phyloP scores from a whole-genome alignment of 192 early-diverging fungal species.

The Gryganskiella cystojenkinii region DNA sequence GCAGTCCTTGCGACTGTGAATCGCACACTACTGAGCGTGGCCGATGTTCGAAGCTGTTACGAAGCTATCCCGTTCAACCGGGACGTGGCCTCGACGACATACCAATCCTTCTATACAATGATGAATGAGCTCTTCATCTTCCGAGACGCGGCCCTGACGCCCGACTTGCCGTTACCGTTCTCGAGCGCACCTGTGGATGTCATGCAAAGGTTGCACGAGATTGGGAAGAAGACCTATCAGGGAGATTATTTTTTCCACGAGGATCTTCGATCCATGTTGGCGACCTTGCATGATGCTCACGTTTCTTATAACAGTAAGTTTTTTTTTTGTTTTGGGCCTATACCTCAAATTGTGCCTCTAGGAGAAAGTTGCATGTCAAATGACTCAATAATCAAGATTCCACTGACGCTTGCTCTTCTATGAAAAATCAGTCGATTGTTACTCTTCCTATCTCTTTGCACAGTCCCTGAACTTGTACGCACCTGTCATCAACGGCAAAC shows the following conservation, averaged over 20 bases:
- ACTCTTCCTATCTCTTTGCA: not conserved
- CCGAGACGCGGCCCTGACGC: constrained; percentile 16
- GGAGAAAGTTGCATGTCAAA: not conserved
- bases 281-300: constrained; percentile 22
- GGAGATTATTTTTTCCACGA: constrained; percentile 21
- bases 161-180: constrained; percentile 4
- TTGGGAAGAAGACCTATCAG: constrained; percentile 1
- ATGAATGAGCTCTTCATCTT: constrained; percentile 20
- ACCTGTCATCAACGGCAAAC: constrained; percentile 13
- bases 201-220: not conserved
- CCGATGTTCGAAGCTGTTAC: too few relatives aligned
- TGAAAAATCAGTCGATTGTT: constrained; percentile 15
- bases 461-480: constrained; percentile 17
- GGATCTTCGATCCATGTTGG: not conserved
- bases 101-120: too few relatives aligned
- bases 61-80: too few relatives aligned
- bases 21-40: not conserved
- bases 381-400: not conserved
- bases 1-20: not conserved
- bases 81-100: too few relatives aligned
- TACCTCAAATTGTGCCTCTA: too few relatives aligned
- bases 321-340: not conserved
- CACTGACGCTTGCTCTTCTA: not conserved
- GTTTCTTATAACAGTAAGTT: constrained; percentile 15
- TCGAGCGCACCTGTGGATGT: constrained; percentile 13